Conservation (phyloP, 1,284 basidiomycete species). For the Cryptococcus sp. region DNA sequence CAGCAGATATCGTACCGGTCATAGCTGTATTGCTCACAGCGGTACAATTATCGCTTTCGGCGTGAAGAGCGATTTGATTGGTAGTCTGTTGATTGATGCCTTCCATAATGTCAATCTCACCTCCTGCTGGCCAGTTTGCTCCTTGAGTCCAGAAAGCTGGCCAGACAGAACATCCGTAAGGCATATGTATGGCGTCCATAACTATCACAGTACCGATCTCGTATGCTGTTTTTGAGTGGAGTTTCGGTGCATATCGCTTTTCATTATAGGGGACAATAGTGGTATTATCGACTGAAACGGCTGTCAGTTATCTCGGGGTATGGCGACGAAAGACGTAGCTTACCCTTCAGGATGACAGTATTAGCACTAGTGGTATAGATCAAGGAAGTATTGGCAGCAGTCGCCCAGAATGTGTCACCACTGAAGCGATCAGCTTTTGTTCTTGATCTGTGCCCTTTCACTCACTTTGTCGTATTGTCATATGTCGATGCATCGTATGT, state of each 20-base stretch:
- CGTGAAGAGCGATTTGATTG: constrained; percentile 44
- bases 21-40: constrained; percentile 3
- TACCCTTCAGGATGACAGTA: constrained; percentile 72
- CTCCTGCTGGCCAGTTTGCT: constrained; percentile 34
- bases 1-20: constrained; percentile 19
- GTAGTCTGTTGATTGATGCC: constrained; percentile 35
- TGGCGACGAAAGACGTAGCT: constrained; percentile 47
- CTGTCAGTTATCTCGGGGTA: background rate
- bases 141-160: constrained; percentile 36
- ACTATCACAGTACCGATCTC: constrained; percentile 63
- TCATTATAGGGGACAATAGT: constrained; percentile 52
- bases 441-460: background rate
- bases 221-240: constrained; percentile 58
- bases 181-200: constrained; percentile 63
- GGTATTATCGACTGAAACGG: constrained; percentile 28
- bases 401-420: constrained; percentile 56
- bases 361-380: constrained; percentile 59
- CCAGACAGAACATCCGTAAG: constrained; percentile 46
- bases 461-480: constrained; percentile 45
- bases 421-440: constrained; percentile 36
- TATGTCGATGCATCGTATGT: constrained; percentile 18
- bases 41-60: constrained; percentile 8
- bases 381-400: constrained; percentile 38
- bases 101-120: constrained; percentile 44
- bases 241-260: constrained; percentile 66